Evolutionary conservation across 306 rosid genomes (phyloP), one percentile per base, ranked within the genome.

Genomic region (Cicer judaicum): DNA sequence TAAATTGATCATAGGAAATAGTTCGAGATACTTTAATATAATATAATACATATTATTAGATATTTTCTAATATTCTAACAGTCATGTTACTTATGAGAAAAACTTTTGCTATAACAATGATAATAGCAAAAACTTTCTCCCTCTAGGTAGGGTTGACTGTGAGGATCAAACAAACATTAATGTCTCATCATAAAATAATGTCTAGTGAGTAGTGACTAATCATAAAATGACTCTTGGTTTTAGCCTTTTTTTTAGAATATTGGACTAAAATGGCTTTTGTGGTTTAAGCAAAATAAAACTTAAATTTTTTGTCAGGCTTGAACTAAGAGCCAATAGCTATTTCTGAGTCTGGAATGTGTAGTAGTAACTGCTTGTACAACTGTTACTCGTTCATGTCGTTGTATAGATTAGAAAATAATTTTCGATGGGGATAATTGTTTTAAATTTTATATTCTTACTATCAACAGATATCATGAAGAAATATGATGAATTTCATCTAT

Each of bases 361-460:
- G 54, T 57, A 15, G 60, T 53, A 79, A 16, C 24, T 61, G 29
- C 66, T 14, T 41, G 57, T 62, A 70, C 54, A 52, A 53, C 66
- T 43, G 50, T 63, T 48, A 18, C 36, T 48, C 29, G 53, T 63
- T 52, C 71, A 18, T 62, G 16, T 68, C 7, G 1, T 12, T 75
- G 18, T 65, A 75, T 43, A 14, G 19, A 18, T 4, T 79, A 73
- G 78, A 69, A 60, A 13, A 14, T 13, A 54, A 64, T 64, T 34
- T 71, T 18, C 53, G 64, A 34, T 55, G 68, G 67, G 50, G 24
- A 46, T 73, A 10, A 34, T 73, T 46, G 50, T 44, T 61, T 76
- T 48, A 36, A 66, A 67, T 9, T 61, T 68, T 46, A 47, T 64
- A 54, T 36, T 63, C 57, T 64, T 50, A 76, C 61, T 14, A 69